These are phyloP conservation scores for Porcisia hertigi DNA, from an alignment of 208 protist species.

Conservation along the genomic window DNA sequence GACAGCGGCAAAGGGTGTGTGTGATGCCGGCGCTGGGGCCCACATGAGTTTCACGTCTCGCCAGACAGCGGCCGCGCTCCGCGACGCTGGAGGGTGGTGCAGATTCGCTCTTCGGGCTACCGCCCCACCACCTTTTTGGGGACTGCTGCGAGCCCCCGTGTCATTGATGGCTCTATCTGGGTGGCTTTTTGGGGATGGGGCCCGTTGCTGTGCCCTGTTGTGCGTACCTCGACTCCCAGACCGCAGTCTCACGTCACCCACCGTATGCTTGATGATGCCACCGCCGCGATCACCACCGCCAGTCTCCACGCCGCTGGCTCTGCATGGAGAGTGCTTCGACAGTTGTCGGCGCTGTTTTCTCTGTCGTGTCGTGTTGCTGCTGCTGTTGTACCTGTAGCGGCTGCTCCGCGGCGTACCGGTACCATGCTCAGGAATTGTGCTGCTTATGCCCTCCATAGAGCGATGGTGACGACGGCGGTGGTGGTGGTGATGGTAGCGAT, in stretches of 20 bases:
- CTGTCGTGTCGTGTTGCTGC: slow-evolving; percentile 1
- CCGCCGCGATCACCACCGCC: not conserved
- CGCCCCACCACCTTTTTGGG: too few species aligned
- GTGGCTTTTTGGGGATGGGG: not conserved
- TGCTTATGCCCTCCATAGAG: slow-evolving; percentile 34
- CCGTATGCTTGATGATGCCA: not conserved
- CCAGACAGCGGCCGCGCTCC: slow-evolving; percentile 11
- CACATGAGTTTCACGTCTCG: slow-evolving; percentile 25
- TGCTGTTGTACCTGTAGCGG: slow-evolving; percentile 23
- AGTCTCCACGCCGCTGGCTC: not conserved
- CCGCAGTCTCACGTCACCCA: not conserved
- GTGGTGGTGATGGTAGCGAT: slow-evolving; percentile 5
- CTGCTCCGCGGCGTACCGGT: slow-evolving; percentile 44
- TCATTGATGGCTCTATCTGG: too few species aligned
- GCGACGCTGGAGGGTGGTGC: not conserved
- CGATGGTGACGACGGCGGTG: slow-evolving; percentile 7
- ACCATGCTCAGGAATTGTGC: slow-evolving; percentile 39
- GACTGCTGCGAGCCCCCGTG: not conserved
- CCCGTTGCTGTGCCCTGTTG: not conserved
- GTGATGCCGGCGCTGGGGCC: slow-evolving; percentile 7
- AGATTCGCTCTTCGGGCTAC: not conserved
- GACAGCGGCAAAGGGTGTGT: slow-evolving; percentile 13
- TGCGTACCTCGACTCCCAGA: not conserved
- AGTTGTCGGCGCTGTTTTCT: not conserved
- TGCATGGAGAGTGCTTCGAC: not conserved